Evolutionary conservation across 257 asterid species (phyloP).

Genomic region (Salvia hispanica): DNA sequence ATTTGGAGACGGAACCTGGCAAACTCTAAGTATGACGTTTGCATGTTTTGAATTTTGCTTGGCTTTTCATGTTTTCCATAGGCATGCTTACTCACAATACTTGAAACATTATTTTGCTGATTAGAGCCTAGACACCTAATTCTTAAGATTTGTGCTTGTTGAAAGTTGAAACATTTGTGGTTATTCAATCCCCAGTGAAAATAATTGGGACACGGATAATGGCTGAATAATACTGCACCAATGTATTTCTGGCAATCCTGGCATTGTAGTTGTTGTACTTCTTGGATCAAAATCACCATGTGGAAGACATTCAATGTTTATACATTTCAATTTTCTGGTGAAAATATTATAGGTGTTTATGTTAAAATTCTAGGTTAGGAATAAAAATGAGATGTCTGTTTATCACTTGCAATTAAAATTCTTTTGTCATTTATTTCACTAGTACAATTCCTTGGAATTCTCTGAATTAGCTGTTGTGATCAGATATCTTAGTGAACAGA

Average conservation of each 20-base stretch:
- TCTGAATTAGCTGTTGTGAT: constrained; percentile 30
- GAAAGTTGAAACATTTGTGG: not conserved
- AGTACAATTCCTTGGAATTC: no score
- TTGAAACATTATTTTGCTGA: constrained; percentile 13
- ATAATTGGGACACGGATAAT: constrained; percentile 19
- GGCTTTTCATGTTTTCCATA: constrained; percentile 8
- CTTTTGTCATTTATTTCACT: not conserved
- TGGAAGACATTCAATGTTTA: not conserved
- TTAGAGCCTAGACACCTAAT: constrained; percentile 2
- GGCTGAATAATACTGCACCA: not conserved
- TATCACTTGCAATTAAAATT: not conserved
- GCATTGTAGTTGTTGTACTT: not conserved
- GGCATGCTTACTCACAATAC: constrained; percentile 8
- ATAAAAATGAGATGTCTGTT: constrained; percentile 11
- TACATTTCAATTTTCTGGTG: not conserved
- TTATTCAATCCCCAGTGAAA: constrained; percentile 17
- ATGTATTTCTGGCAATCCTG: not conserved
- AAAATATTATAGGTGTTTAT: not conserved
- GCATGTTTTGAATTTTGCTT: constrained; percentile 10
- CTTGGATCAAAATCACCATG: not conserved
- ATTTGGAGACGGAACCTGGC: constrained; percentile 22
- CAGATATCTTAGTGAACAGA: constrained; percentile 86
- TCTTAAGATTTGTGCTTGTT: constrained; percentile 22
- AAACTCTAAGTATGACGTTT: constrained; percentile 16
- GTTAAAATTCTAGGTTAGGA: constrained; percentile 19